These are phyloP conservation scores for Ananas comosus DNA, from an alignment of 176 grass and related monocot genomes.

Conservation along the genomic window DNA sequence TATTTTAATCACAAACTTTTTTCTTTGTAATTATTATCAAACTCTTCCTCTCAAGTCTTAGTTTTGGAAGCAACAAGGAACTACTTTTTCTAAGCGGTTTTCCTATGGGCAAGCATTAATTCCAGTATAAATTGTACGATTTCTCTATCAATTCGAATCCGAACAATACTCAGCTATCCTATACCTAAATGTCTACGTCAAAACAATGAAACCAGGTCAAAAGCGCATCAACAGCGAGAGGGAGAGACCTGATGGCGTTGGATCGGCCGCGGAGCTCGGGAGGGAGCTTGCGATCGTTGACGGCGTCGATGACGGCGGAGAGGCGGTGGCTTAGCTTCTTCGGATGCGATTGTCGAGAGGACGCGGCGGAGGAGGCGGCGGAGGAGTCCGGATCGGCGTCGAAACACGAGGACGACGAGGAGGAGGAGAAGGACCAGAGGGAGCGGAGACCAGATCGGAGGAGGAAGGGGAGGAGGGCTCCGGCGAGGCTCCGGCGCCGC, in stretches of 20 bases:
- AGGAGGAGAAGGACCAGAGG: conserved; percentile 22
- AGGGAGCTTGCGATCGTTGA: conserved; percentile 71
- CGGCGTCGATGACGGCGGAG: conserved; percentile 49
- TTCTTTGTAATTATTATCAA: no score
- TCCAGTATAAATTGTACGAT: no score
- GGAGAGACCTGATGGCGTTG: conserved; percentile 54
- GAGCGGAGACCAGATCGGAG: background rate
- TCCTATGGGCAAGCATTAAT: no score
- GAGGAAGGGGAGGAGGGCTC: background rate
- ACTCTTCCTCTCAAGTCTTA: no score
- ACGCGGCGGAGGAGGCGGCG: conserved; percentile 15
- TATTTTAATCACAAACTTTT: no score
- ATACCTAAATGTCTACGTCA: background rate
- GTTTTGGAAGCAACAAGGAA: no score
- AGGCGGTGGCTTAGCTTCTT: conserved; percentile 45
- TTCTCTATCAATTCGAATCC: no score
- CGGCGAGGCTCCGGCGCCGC: background rate
- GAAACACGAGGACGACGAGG: background rate
- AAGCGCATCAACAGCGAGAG: background rate
- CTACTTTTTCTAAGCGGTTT: no score
- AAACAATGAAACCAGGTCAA: background rate
- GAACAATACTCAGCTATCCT: background rate
- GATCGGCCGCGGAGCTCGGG: conserved; percentile 48
- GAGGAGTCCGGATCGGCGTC: background rate
- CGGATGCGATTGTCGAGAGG: conserved; percentile 16